Conservation (phyloP, 139 green algal genomes). For the Micractinium sp. region DNA sequence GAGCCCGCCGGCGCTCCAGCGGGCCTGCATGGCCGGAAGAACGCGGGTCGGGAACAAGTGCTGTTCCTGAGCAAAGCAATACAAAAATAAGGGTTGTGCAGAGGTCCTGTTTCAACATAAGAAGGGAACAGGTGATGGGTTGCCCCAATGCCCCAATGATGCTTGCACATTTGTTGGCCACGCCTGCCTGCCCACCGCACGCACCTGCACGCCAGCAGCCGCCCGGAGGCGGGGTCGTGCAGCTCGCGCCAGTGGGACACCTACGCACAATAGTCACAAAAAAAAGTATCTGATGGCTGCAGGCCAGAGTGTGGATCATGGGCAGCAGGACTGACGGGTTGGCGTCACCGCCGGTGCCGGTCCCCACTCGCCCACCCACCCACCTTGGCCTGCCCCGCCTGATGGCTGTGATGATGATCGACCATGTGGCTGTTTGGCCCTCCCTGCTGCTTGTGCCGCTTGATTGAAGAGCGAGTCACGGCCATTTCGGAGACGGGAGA, state of each 20-base stretch:
- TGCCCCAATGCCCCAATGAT: too few relatives aligned
- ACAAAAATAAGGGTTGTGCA: background rate
- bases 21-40: background rate
- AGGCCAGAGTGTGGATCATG: background rate
- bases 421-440: background rate
- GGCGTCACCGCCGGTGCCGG: background rate
- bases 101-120: too few relatives aligned
- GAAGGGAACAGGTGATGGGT: too few relatives aligned
- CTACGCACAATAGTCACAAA: background rate
- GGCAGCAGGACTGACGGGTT: background rate
- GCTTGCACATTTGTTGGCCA: background rate
- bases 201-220: conserved; percentile 27
- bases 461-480: conserved; percentile 25
- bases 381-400: background rate
- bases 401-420: background rate
- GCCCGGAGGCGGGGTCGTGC: conserved; percentile 2
- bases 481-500: conserved; percentile 1
- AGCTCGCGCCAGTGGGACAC: conserved; percentile 30
- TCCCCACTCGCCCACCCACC: background rate
- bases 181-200: background rate
- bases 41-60: background rate
- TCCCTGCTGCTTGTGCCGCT: conserved; percentile 30
- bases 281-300: background rate
- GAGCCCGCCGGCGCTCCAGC: conserved; percentile 53
- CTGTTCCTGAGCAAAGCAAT: too few relatives aligned